These are phyloP conservation scores for Candida sp. DNA, from an alignment of 1,139 yeast species.

Conservation along the genomic window DNA sequence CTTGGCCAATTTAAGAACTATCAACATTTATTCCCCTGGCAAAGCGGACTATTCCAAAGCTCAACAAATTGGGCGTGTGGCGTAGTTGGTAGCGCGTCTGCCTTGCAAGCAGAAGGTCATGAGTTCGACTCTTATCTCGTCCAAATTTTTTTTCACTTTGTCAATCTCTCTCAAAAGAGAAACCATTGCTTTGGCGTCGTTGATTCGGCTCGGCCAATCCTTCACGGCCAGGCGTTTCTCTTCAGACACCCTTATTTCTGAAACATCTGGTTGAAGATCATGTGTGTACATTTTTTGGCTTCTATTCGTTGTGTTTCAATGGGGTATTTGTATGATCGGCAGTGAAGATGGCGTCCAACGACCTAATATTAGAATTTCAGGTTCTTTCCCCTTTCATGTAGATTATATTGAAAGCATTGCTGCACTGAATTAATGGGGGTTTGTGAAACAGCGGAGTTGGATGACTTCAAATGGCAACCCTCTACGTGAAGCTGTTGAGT, in stretches of 20 bases:
- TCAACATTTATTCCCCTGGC: background rate
- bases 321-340: background rate
- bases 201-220: background rate
- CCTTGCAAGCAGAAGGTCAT: slow-evolving; percentile 71
- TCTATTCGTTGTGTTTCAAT: background rate
- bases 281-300: background rate
- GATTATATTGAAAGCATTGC: background rate
- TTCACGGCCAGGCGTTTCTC: background rate
- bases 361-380: background rate
- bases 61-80: slow-evolving; percentile 59
- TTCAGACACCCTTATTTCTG: background rate
- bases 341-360: background rate
- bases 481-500: no score
- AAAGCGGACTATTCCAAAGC: background rate
- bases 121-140: slow-evolving; percentile 16
- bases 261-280: background rate
- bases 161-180: background rate
- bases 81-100: slow-evolving; percentile 76
- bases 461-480: no score
- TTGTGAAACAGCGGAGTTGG: no score
- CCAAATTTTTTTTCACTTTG: slow-evolving; percentile 8
- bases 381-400: background rate
- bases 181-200: background rate
- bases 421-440: background rate
- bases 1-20: background rate